Conservation (phyloP, 192 early-diverging fungal species). For the Backusella morwellensis region DNA sequence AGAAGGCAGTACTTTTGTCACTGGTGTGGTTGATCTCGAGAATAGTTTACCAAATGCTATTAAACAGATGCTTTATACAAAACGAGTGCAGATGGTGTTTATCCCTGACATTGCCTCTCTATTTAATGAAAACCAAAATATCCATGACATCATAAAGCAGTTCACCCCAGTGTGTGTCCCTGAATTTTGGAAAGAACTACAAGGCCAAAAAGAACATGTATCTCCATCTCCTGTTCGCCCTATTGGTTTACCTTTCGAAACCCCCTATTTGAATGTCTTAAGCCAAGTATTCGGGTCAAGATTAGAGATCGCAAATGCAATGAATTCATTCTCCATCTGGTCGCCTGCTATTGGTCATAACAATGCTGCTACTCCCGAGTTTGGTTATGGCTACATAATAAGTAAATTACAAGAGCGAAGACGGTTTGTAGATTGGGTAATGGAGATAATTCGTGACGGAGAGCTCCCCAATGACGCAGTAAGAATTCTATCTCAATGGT, state of each 20-base stretch:
- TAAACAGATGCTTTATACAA: not conserved
- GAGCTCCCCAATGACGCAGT: slow-evolving; percentile 47
- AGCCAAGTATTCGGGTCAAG: slow-evolving; percentile 71
- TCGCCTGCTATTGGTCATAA: slow-evolving; percentile 45
- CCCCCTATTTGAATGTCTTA: slow-evolving; percentile 64
- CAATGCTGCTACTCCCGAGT: slow-evolving; percentile 68
- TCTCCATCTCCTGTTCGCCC: not conserved
- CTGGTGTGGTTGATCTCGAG: not conserved
- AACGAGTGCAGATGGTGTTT: not conserved
- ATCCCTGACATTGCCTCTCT: not conserved
- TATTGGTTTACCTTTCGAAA: slow-evolving; percentile 22
- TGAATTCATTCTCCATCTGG: slow-evolving; percentile 67
- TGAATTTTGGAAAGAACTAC: not conserved
- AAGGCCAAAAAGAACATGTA: not conserved
- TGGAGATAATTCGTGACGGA: slow-evolving; percentile 49
- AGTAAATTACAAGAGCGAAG: slow-evolving; percentile 63
- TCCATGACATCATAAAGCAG: not conserved
- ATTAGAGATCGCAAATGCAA: slow-evolving; percentile 75
- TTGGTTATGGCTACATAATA: slow-evolving; percentile 77
- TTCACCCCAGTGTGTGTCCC: not conserved
- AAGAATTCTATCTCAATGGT: slow-evolving; percentile 57
- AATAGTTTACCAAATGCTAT: not conserved
- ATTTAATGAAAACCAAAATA: not conserved
- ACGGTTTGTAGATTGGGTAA: slow-evolving; percentile 61
- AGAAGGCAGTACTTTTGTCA: not conserved